Conservation (phyloP, 768 basidiomycete genomes). For the Chalciporus piperatus region DNA sequence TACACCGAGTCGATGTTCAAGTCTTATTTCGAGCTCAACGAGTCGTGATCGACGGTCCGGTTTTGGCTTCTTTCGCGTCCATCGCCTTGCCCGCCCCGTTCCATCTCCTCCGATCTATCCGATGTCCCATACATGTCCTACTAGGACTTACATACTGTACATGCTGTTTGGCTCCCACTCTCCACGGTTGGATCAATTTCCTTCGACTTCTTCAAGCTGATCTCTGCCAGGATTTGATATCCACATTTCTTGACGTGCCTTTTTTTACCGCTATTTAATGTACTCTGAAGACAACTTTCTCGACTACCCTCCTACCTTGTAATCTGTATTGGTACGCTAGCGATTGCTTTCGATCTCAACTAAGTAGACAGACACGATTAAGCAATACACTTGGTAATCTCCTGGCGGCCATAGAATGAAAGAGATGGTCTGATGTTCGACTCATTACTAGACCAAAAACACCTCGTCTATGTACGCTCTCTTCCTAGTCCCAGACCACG, state of each 20-base stretch:
- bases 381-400: conserved; percentile 1
- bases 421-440: neutral
- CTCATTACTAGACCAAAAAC: neutral
- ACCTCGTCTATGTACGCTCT: neutral
- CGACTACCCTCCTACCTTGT: neutral
- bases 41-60: conserved; percentile 28
- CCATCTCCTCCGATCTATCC: too few relatives aligned
- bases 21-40: conserved; percentile 77
- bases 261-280: conserved; percentile 20
- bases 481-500: too few relatives aligned
- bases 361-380: conserved; percentile 6
- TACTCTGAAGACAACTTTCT: conserved; percentile 1
- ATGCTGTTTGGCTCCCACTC: conserved; percentile 4
- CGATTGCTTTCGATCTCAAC: neutral
- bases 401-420: neutral
- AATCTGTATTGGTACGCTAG: conserved; percentile 21
- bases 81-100: too few relatives aligned
- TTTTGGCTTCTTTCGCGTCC: too few relatives aligned
- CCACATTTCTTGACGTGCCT: neutral
- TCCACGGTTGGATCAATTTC: neutral
- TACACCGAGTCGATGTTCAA: conserved; percentile 88
- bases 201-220: neutral
- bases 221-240: neutral
- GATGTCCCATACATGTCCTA: conserved; percentile 2
- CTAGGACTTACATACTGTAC: conserved; percentile 12